Evolutionary conservation across 805 yeast species (phyloP), one percentile per base, ranked within the genome.

Genomic region (Pichia kluyveri): DNA sequence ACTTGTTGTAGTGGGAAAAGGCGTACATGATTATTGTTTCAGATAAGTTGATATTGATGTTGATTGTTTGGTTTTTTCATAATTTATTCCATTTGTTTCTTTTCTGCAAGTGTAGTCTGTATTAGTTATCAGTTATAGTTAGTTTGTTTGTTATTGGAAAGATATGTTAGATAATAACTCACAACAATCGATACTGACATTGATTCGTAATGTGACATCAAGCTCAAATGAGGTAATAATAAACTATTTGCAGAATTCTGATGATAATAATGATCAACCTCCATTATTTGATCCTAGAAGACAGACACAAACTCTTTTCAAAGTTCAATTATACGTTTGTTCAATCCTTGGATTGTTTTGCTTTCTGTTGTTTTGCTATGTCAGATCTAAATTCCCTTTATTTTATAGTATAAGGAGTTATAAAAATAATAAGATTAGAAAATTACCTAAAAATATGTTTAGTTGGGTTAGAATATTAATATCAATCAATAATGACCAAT

Each of bases 391-490:
- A 51, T 76, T 81, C 69, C 83, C 83, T 10, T 72, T 77, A 49
- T 69, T 79, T 48, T 79, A 77, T 56, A 79, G 81, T 14, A 73
- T 78, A 11, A 55, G 84, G 48, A 72, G 82, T 12, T 65, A 75
- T 42, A 59, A 82, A 50, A 69, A 70, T 55, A 60, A 63, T 44
- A 66, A 68, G 56, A 63, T 76, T 32, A 69, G 69, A 48, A 65
- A 65, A 32, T 63, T 78, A 18, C 82, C 83, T 4, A 61, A 63
- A 43, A 63, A 73, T 27, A 58, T 75, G 40, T 69, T 78, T 45
- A 76, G 80, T 1, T 79, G 83, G 83, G 67, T 78, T 3, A 69
- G 69, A 1, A 69, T 73, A 3, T 63, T 79, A 15, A 68, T 67
- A 54, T 58, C 63, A 12, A 71, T 78, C 17, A 65, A 66, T 38